These are phyloP conservation scores for Psidium guajava DNA, from an alignment of 345 rosid genomes.

Conservation along the genomic window DNA sequence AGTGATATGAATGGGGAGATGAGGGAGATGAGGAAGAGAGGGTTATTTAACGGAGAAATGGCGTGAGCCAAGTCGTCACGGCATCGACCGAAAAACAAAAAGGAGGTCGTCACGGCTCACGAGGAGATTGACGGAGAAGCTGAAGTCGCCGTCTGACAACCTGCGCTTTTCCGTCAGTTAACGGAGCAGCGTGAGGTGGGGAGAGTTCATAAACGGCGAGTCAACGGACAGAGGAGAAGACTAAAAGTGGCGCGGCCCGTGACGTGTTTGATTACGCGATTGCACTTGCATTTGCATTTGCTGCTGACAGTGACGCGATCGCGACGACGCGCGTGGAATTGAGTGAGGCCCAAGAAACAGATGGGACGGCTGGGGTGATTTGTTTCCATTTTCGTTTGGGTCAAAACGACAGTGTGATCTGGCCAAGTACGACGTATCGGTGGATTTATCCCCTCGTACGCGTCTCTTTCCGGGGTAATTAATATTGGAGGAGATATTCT, in stretches of 20 bases:
- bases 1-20: neutral
- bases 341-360: neutral
- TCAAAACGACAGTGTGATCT: neutral
- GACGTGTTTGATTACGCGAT: neutral
- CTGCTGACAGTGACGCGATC: neutral
- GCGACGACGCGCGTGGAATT: neutral
- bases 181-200: neutral
- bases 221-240: neutral
- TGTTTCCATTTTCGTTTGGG: no score
- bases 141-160: neutral
- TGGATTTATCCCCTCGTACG: neutral
- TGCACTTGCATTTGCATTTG: neutral
- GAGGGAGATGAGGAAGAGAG: neutral
- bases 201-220: neutral
- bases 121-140: neutral
- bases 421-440: neutral
- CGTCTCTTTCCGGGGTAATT: neutral
- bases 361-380: no score
- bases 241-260: neutral
- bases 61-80: neutral
- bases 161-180: neutral
- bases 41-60: neutral
- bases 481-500: neutral
- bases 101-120: neutral
- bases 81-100: no score